Evolutionary conservation across 495 filamentous ascomycete species (phyloP).

Genomic region (Elasticomyces elasticus): DNA sequence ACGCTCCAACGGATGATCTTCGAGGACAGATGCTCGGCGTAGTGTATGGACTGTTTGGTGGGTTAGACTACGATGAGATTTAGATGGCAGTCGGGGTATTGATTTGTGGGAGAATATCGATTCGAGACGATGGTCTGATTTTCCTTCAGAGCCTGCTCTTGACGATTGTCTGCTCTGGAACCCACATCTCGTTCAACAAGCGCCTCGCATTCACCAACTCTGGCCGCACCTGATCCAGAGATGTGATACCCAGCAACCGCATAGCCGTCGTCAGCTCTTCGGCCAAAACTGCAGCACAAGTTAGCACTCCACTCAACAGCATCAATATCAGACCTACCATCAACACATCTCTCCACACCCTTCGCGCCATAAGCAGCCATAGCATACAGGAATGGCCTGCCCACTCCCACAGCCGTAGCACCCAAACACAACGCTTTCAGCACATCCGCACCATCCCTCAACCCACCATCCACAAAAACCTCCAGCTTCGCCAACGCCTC

Average conservation of each 20-base stretch:
- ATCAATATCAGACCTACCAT: conserved; percentile 50
- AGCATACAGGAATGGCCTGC: conserved; percentile 30
- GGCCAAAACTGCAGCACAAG: conserved; percentile 59
- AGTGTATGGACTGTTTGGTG: background rate
- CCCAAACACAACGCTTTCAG: conserved; percentile 16
- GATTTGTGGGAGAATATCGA: background rate
- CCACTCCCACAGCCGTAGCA: conserved; percentile 19
- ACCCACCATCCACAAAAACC: conserved; percentile 49
- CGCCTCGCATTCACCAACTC: conserved; percentile 6
- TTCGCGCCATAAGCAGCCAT: conserved; percentile 30
- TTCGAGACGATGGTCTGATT: background rate
- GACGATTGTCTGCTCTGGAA: background rate
- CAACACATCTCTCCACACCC: conserved; percentile 25
- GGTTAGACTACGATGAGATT: background rate
- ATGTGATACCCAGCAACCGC: conserved; percentile 63
- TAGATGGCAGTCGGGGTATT: background rate
- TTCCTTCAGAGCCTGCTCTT: background rate
- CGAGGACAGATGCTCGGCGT: background rate
- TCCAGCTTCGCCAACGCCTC: conserved; percentile 49
- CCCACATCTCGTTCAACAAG: conserved; percentile 2
- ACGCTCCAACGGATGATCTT: background rate
- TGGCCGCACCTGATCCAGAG: conserved; percentile 47
- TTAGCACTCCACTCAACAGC: conserved; percentile 48
- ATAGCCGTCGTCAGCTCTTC: conserved; percentile 70
- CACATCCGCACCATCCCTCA: conserved; percentile 16